Base-by-base conservation (phyloP, 2,329 filamentous ascomycete species). In the Nigrospora sphaerica region DNA sequence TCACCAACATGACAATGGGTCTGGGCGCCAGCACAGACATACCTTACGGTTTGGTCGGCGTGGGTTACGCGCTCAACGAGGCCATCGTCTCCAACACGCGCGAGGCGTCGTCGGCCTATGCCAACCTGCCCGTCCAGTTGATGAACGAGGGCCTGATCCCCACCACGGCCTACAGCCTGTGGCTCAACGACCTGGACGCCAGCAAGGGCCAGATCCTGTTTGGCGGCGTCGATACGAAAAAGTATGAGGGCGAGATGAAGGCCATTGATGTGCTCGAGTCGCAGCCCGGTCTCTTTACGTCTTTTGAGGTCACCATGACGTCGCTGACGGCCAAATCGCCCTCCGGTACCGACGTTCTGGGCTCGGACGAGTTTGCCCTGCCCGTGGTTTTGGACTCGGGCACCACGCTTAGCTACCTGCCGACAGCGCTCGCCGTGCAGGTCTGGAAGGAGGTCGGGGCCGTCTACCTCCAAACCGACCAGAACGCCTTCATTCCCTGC, bases 221-320 rank as follows among this genome's bases (percentile, higher is more conserved):
- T 54, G 88, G 88, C 35, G 88, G 86, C n/a, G 80, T 91, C 48
- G 86, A 92, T 60, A 86, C 80, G 0, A 77, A 75, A 49, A 91
- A 91, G 60, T 93, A 81, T 64, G 61, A 71, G 0, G 86, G 86
- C 41, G 63, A 77, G 2, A 71, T 91, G 32, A 72, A 74, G 39
- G 77, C 73, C 6, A 70, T 90, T 28, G 72, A 83, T 14, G 71
- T 89, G 49, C 68, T 81, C 54, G 59, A 66, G 48, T 61, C 69
- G 41, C 52, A 61, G 44, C 70, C 56, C 31, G 43, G 42, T 52
- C 55, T 45, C 32, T 73, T 67, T 49, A 68, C 65, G 19, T 69
- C 75, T 9, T 78, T 80, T 49, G 57, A 63, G 4, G 73, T 80
- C 6, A 59, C 67, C 18, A 47, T 80, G 51, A 75, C 72, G 0